phyloP scores from a whole-genome alignment of 2,329 filamentous ascomycete species.

The Phyllosticta ampelicida region DNA sequence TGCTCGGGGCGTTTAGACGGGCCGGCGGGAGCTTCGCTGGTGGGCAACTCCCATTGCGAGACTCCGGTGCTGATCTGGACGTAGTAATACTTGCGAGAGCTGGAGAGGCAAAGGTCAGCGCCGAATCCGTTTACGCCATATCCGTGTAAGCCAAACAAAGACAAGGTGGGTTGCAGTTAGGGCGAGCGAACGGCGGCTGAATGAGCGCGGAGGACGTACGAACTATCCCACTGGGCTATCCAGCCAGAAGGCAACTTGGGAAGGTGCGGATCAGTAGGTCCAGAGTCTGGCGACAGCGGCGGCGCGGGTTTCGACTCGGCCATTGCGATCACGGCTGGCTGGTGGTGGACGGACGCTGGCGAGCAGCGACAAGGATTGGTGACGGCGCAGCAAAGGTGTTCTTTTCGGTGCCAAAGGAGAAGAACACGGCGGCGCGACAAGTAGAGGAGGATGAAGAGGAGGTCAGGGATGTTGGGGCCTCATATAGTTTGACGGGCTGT shows the following conservation, averaged over 20 bases:
- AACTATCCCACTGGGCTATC: slow-evolving; percentile 31
- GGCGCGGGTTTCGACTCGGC: neutral
- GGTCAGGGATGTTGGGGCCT: neutral
- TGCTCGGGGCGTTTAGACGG: slow-evolving; percentile 5
- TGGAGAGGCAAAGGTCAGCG: slow-evolving; percentile 21
- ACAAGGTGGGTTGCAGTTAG: slow-evolving; percentile 14
- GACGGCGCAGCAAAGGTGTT: neutral
- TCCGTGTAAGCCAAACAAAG: slow-evolving; percentile 19
- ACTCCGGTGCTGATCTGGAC: slow-evolving; percentile 62
- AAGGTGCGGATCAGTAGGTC: slow-evolving; percentile 27
- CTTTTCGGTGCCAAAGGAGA: too few species aligned
- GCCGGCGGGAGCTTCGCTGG: slow-evolving; percentile 19
- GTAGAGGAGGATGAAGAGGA: neutral
- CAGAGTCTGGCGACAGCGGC: slow-evolving; percentile 25
- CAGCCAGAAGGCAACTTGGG: slow-evolving; percentile 29
- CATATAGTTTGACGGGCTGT: neutral
- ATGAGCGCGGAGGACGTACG: slow-evolving; percentile 17
- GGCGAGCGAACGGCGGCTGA: neutral
- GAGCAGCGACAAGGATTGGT: neutral
- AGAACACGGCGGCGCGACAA: neutral
- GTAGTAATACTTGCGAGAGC: slow-evolving; percentile 34
- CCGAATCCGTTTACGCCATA: slow-evolving; percentile 3
- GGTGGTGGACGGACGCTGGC: slow-evolving; percentile 1
- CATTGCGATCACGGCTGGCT: slow-evolving; percentile 5
- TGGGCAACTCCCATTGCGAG: slow-evolving; percentile 66